phyloP scores from a whole-genome alignment of 169 alveolate species.

The Eimeria sp. region DNA sequence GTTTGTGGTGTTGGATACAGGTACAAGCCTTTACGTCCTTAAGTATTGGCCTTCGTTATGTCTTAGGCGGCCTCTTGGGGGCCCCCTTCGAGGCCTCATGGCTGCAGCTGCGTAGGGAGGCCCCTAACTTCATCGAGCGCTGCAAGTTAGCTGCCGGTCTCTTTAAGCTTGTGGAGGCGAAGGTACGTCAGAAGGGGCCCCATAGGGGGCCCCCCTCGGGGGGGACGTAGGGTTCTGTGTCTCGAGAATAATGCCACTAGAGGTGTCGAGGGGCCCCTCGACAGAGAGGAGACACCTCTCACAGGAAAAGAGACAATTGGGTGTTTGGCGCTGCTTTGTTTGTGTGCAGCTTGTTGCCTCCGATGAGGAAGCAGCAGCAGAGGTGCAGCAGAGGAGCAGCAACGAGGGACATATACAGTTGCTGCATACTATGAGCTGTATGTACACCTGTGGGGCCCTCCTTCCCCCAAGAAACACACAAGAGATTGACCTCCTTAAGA shows the following conservation, averaged over 20 bases:
- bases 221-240: not conserved
- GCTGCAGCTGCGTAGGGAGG: not conserved
- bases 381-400: not conserved
- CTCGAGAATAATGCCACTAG: too few relatives aligned
- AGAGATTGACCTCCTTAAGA: not conserved
- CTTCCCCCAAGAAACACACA: not conserved
- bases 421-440: not conserved
- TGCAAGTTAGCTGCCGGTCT: slow-evolving; percentile 12
- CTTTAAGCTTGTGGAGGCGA: not conserved
- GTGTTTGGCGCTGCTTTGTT: not conserved
- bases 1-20: not conserved
- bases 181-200: slow-evolving; percentile 25
- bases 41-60: not conserved
- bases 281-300: too few relatives aligned
- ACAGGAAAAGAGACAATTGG: not conserved
- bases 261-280: not conserved
- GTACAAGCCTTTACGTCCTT: not conserved
- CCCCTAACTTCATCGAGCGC: not conserved
- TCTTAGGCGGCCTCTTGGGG: not conserved
- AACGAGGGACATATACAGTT: not conserved
- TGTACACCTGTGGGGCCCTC: slow-evolving; percentile 47
- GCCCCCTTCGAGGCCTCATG: slow-evolving; percentile 11
- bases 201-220: not conserved
- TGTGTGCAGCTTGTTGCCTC: not conserved
- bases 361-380: not conserved